Percentiles rank a stretch among this genome's conserved stretches.
Conservation (phyloP, 176 grass and related monocot species). For the Saccharum officinarum region DNA sequence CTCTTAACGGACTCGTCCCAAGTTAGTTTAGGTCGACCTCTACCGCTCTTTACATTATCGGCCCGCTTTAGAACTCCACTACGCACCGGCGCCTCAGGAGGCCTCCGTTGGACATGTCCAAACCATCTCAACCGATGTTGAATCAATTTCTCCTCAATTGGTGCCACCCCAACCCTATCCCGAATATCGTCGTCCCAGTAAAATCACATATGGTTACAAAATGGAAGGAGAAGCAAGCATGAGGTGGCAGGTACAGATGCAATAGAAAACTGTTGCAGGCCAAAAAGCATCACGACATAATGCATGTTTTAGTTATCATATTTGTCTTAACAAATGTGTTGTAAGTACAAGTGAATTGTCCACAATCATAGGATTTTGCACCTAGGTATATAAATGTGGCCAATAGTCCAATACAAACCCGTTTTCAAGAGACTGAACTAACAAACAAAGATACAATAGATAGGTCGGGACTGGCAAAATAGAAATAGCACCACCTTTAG, state of each 20-base stretch:
- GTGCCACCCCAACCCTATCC: too few relatives aligned
- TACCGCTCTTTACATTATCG: too few relatives aligned
- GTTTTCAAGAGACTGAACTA: slow-evolving; percentile 7
- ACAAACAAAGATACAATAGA: background rate
- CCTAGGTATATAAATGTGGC: background rate
- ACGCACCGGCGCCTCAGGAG: too few relatives aligned
- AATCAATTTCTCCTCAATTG: too few relatives aligned
- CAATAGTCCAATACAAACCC: slow-evolving; percentile 1
- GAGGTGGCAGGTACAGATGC: background rate
- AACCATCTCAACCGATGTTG: too few relatives aligned
- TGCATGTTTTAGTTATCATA: background rate
- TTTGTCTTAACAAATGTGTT: background rate
- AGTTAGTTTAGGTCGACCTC: too few relatives aligned
- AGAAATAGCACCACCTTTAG: background rate
- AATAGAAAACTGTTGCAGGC: background rate
- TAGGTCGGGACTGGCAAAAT: background rate
- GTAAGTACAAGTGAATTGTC: background rate
- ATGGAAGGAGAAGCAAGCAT: background rate
- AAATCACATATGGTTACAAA: background rate
- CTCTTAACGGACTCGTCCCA: too few relatives aligned
- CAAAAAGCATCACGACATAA: background rate
- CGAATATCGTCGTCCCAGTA: too few relatives aligned
- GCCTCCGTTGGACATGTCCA: too few relatives aligned
- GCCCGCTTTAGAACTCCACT: too few relatives aligned
- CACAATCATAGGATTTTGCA: background rate